Percentiles rank a stretch among this genome's conserved stretches.
phyloP scores from a whole-genome alignment of 257 asterid genomes.

The Ilex asprella region DNA sequence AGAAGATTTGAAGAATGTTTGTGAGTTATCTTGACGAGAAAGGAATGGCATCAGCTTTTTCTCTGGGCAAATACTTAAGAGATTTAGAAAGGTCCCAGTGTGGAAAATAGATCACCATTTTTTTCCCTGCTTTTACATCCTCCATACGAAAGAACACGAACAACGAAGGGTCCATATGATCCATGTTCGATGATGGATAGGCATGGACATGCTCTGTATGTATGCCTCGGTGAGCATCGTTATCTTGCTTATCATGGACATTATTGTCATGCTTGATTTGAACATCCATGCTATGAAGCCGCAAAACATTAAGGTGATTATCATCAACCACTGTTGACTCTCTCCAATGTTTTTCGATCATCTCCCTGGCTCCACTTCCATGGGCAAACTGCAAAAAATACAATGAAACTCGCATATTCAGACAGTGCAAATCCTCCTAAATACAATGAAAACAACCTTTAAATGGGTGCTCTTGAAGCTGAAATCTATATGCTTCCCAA shows the following conservation, averaged over 20 bases:
- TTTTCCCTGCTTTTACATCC: slow-evolving; percentile 44
- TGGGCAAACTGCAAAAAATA: not conserved
- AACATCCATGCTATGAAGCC: not conserved
- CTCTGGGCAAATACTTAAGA: slow-evolving; percentile 32
- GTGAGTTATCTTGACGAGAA: slow-evolving; percentile 43
- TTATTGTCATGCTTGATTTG: slow-evolving; percentile 1
- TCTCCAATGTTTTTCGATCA: slow-evolving; percentile 7
- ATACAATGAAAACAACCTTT: too few species aligned
- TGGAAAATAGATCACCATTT: slow-evolving; percentile 52
- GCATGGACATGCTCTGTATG: slow-evolving; percentile 26
- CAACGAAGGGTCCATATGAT: slow-evolving; percentile 50
- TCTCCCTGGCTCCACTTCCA: slow-evolving; percentile 19
- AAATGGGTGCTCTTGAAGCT: too few species aligned
- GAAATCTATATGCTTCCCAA: too few species aligned
- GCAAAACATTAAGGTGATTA: not conserved
- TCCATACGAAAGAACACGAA: slow-evolving; percentile 55
- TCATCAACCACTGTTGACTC: not conserved
- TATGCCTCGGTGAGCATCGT: not conserved
- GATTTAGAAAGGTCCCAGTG: slow-evolving; percentile 29
- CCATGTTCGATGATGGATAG: slow-evolving; percentile 40
- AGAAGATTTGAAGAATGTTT: slow-evolving; percentile 38
- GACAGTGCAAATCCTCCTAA: not conserved
- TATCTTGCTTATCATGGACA: not conserved
- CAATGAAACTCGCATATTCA: too few species aligned
- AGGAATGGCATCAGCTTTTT: slow-evolving; percentile 57